Evolutionary conservation across 495 filamentous ascomycete species (phyloP), one percentile per base, ranked within the genome.

Genomic region (Penicillium herquei): DNA sequence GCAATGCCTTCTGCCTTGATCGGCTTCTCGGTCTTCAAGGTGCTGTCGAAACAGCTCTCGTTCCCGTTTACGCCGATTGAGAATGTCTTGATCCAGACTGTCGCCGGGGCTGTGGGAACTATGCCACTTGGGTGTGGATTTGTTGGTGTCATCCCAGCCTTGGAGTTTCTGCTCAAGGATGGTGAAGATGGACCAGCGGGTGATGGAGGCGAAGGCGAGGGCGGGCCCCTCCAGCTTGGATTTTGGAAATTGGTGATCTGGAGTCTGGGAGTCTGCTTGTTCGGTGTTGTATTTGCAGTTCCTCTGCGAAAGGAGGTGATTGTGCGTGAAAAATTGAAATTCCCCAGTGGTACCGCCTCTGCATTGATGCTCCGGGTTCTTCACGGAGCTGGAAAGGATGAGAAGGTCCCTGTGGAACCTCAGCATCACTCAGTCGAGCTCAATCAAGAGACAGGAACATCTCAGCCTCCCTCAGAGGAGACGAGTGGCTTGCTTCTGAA

Each of bases 91-190:
- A 92, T 99, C 6, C 95, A 98, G 75, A 96, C 92, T 5, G 93
- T 99, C 39, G 94, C 95, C 0, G 92, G 93, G 9, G 87, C 89
- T 18, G 92, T 97, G 67, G 95, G 94, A 0, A 96, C 93, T 5
- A 98, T 98, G 94, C 95, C 95, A 6, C 70, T 99, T 18, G 92
- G 92, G 0, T 96, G 94, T 62, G 94, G 94, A 1, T 97, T 98
- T 66, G 93, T 98, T 8, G 94, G 90, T 4, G 91, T 91, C 2
- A 87, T 96, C 52, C 95, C 95, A 12, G 95, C 95, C 2, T 77
- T 99, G 77, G 87, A 96, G 59, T 96, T 86, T 57, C 71, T 99
- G 52, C 63, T 99, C 51, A 86, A 76, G 48, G 75, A 84, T 3
- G 83, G 86, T 10, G 92, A 96, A 66, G 79, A 82, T 52, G 79